These are phyloP conservation scores for Colletotrichum sojae DNA, from an alignment of 2,329 filamentous ascomycete genomes.

Conservation along the genomic window DNA sequence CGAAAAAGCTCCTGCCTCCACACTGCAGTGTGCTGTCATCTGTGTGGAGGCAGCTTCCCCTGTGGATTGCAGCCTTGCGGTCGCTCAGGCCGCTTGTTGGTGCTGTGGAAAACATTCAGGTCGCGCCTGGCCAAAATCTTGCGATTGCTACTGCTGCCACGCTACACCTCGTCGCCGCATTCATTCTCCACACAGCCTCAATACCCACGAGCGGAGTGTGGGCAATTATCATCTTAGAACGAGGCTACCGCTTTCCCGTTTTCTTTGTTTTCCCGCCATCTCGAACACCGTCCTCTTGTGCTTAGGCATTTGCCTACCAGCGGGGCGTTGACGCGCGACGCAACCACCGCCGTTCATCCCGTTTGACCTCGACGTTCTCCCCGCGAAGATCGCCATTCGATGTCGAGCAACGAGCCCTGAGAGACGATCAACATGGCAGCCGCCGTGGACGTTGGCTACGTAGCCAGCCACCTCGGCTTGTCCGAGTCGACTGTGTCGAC, in stretches of 20 bases:
- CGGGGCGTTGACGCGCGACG: slow-evolving; percentile 22
- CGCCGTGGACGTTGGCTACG: slow-evolving; percentile 77
- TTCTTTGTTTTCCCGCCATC: slow-evolving; percentile 5
- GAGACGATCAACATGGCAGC: slow-evolving; percentile 54
- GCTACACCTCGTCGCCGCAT: slow-evolving; percentile 8
- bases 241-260: background rate
- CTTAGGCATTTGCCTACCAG: background rate
- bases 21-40: background rate
- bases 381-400: slow-evolving; percentile 7
- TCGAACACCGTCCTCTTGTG: background rate
- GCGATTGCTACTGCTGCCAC: slow-evolving; percentile 13
- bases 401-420: slow-evolving; percentile 30
- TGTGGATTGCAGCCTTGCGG: slow-evolving; percentile 25
- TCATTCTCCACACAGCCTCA: slow-evolving; percentile 10
- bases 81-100: slow-evolving; percentile 27
- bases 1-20: background rate
- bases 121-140: slow-evolving; percentile 38
- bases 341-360: slow-evolving; percentile 1
- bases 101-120: slow-evolving; percentile 31
- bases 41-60: slow-evolving; percentile 22
- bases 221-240: background rate
- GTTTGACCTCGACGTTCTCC: background rate
- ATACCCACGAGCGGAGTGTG: slow-evolving; percentile 1
- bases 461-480: slow-evolving; percentile 80
- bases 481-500: slow-evolving; percentile 74